These are phyloP conservation scores for Asterella californica DNA, from an alignment of 225 moss, liverwort and hornwort genomes.

Conservation along the genomic window DNA sequence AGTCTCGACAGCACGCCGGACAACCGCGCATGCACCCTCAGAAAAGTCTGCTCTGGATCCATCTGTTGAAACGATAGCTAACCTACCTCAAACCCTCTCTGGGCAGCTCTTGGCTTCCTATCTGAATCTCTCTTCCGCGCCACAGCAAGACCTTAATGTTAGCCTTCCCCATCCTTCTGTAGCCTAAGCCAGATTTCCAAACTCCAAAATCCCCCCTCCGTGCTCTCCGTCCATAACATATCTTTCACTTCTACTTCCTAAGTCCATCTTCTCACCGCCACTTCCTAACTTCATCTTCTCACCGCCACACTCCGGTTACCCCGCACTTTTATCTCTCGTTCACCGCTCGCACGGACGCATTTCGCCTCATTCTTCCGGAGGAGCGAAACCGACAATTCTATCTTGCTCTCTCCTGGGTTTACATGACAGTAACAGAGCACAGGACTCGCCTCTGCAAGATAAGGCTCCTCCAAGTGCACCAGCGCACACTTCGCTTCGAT, in stretches of 20 bases:
- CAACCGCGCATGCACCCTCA: constrained; percentile 86
- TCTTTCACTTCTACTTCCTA: constrained; percentile 18
- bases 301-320: constrained; percentile 5
- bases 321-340: not conserved
- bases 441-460: not conserved
- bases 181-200: constrained; percentile 24
- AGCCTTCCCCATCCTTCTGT: constrained; percentile 37
- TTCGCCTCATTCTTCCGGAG: not conserved
- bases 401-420: not conserved
- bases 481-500: not conserved
- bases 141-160: not conserved
- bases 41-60: constrained; percentile 93
- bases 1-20: constrained; percentile 80
- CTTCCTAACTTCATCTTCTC: not conserved
- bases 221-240: not conserved
- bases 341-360: not conserved
- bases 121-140: constrained; percentile 9
- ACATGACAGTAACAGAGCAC: not conserved
- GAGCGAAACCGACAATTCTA: not conserved
- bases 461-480: not conserved
- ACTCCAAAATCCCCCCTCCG: constrained; percentile 11
- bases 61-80: constrained; percentile 34
- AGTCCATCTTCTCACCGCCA: not conserved
- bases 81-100: constrained; percentile 20
- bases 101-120: constrained; percentile 8